phyloP scores from a whole-genome alignment of 2,329 filamentous ascomycete genomes.

The Colletotrichum orbiculare region DNA sequence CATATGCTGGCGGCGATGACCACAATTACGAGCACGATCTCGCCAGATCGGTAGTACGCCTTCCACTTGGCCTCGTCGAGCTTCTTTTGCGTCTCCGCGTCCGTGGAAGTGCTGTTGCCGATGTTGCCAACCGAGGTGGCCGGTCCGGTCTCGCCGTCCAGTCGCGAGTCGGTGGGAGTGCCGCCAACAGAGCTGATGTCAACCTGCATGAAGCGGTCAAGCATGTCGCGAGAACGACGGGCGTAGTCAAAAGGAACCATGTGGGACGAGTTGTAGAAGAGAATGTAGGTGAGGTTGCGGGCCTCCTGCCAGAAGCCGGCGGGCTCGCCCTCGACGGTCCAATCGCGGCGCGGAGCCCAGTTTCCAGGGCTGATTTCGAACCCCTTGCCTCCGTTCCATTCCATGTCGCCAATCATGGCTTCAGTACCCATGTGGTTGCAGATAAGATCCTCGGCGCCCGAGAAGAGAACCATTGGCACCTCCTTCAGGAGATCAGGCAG shows the following conservation, averaged over 20 bases:
- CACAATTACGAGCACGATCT: slow-evolving; percentile 86
- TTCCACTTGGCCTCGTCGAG: slow-evolving; percentile 89
- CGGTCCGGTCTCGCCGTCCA: slow-evolving; percentile 86
- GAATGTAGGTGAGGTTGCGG: slow-evolving; percentile 92
- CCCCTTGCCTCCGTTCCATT: slow-evolving; percentile 91
- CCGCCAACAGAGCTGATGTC: slow-evolving; percentile 92
- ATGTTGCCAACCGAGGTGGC: slow-evolving; percentile 82
- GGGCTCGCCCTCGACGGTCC: slow-evolving; percentile 89
- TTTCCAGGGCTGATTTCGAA: slow-evolving; percentile 90
- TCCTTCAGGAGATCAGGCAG: slow-evolving; percentile 83
- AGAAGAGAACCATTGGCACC: slow-evolving; percentile 87
- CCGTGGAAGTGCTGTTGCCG: slow-evolving; percentile 68
- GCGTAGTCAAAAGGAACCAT: slow-evolving; percentile 98
- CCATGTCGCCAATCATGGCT: slow-evolving; percentile 86
- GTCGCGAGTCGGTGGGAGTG: slow-evolving; percentile 78
- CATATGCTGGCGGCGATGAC: slow-evolving; percentile 77
- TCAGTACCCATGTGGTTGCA: slow-evolving; percentile 98
- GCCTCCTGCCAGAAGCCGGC: slow-evolving; percentile 96
- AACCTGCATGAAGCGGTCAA: slow-evolving; percentile 94
- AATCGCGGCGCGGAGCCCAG: slow-evolving; percentile 91
- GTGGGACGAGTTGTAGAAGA: slow-evolving; percentile 95
- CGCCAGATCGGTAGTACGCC: slow-evolving; percentile 88
- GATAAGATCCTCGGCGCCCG: slow-evolving; percentile 92
- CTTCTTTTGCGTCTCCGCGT: slow-evolving; percentile 74
- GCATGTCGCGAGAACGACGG: slow-evolving; percentile 90